These are phyloP conservation scores for Candida vartiovaarae DNA, from an alignment of 805 yeast genomes.

Conservation along the genomic window DNA sequence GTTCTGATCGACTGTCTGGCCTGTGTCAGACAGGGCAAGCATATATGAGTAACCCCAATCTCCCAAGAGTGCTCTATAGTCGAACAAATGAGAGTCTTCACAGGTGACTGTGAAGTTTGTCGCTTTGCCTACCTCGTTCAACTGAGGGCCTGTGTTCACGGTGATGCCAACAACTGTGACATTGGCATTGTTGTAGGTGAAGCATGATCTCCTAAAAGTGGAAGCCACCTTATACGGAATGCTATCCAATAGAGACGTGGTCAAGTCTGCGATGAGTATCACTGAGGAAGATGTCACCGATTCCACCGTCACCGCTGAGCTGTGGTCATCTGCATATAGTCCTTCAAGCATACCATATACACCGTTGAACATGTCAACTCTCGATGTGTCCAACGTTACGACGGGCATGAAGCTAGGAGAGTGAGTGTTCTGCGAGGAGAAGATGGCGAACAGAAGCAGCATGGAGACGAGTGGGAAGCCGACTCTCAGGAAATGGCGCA, in stretches of 20 bases:
- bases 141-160: neutral
- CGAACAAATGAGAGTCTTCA: conserved; percentile 6
- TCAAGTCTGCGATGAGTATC: conserved; percentile 8
- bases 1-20: conserved; percentile 34
- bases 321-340: conserved; percentile 20
- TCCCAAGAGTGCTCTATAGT: conserved; percentile 9
- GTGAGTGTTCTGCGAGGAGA: conserved; percentile 9
- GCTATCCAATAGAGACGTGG: conserved; percentile 8
- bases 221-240: conserved; percentile 4
- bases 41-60: conserved; percentile 10
- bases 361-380: conserved; percentile 46
- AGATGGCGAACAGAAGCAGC: conserved; percentile 6
- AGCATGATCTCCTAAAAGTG: conserved; percentile 7
- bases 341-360: conserved; percentile 37
- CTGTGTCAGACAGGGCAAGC: conserved; percentile 34
- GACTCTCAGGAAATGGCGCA: too few species aligned
- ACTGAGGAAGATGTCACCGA: conserved; percentile 10
- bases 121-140: conserved; percentile 6
- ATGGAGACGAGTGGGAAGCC: conserved; percentile 2
- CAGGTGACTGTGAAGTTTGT: conserved; percentile 7
- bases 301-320: conserved; percentile 16
- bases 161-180: neutral
- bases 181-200: neutral
- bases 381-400: conserved; percentile 40
- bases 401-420: conserved; percentile 8